Conservation (phyloP, 495 filamentous ascomycete species). For the Xylaria curta region DNA sequence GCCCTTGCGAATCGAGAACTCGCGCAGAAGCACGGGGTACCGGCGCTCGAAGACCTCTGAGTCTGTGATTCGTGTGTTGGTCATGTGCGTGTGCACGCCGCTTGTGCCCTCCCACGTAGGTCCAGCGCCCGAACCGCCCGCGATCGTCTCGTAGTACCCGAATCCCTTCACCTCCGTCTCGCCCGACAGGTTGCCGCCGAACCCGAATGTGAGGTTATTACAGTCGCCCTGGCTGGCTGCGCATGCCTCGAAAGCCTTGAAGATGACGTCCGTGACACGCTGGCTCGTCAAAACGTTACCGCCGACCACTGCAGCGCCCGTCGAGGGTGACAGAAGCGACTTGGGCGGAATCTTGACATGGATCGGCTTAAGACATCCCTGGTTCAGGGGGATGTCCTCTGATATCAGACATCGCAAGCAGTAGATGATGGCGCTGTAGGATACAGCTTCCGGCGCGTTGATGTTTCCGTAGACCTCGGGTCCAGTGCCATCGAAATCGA, state of each 20-base stretch:
- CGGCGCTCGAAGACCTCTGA: slow-evolving; percentile 93
- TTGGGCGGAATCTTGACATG: slow-evolving; percentile 81
- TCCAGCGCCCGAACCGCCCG: slow-evolving; percentile 89
- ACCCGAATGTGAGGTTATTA: slow-evolving; percentile 89
- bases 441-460: slow-evolving; percentile 94
- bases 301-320: slow-evolving; percentile 90
- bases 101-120: slow-evolving; percentile 86
- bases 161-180: slow-evolving; percentile 73
- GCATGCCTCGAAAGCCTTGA: slow-evolving; percentile 88
- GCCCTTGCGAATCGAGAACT: slow-evolving; percentile 76
- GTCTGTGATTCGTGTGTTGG: slow-evolving; percentile 98
- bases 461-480: slow-evolving; percentile 94
- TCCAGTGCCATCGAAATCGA: slow-evolving; percentile 91
- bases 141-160: slow-evolving; percentile 98
- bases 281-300: slow-evolving; percentile 94
- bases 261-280: slow-evolving; percentile 91
- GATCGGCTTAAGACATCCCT: slow-evolving; percentile 91
- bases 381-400: slow-evolving; percentile 94
- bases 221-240: slow-evolving; percentile 91
- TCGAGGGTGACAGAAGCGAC: slow-evolving; percentile 84
- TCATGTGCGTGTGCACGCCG: slow-evolving; percentile 97
- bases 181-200: slow-evolving; percentile 77
- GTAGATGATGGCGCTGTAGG: slow-evolving; percentile 96
- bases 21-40: slow-evolving; percentile 85
- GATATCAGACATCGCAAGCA: slow-evolving; percentile 90